Base-by-base conservation (phyloP, 352 stramenopile species). In the Globisporangium echinulatum region DNA sequence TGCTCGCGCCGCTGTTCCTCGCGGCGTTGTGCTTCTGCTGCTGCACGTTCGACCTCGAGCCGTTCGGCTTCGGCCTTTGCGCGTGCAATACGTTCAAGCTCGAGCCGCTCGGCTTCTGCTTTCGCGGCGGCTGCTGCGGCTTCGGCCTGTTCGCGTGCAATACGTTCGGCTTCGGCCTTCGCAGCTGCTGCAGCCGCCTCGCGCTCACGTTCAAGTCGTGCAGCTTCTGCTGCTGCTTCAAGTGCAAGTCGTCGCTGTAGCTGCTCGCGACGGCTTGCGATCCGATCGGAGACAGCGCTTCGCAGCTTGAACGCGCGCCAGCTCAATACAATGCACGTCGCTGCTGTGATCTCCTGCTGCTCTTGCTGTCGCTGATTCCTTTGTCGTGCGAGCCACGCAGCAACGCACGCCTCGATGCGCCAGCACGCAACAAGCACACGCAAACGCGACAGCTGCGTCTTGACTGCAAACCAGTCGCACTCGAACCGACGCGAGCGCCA, bases 401-500 rank as follows among this genome's bases (percentile, higher is more conserved):
- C 54, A 52, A 73, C 84, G 74, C 77, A 87, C 19, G 50, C 60
- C 52, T 87, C 74, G 50, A 87, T 81, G 36, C 63, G 58, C 77
- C 77, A 87, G 54, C 70, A 82, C 50, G 74, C 72, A 36, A 63
- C 58, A 40, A 79, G 61, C 42, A 73, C 58, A 53, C 66, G 69
- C 17, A 84, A 54, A 5, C 71, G 66, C 38, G 69, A 56, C 4
- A 84, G 51, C 43, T 78, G 72, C 19, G 61, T 51, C 56, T 80
- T 64, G 5, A 84, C 36, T 3, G 56, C 53, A 44, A 73, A 81
- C 36, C 77, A 91, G 59, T 75, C 68, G 46, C 88, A 74, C 8
- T 67, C 62, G 47, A 50, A 57, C 37, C 55, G 55, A 15, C 79
- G 69, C 14, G 67, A 70, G 38, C 63, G 54, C 54, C 66, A 73